Evolutionary conservation across 2,329 filamentous ascomycete genomes (phyloP).

Genomic region (Albifimbria verrucaria): DNA sequence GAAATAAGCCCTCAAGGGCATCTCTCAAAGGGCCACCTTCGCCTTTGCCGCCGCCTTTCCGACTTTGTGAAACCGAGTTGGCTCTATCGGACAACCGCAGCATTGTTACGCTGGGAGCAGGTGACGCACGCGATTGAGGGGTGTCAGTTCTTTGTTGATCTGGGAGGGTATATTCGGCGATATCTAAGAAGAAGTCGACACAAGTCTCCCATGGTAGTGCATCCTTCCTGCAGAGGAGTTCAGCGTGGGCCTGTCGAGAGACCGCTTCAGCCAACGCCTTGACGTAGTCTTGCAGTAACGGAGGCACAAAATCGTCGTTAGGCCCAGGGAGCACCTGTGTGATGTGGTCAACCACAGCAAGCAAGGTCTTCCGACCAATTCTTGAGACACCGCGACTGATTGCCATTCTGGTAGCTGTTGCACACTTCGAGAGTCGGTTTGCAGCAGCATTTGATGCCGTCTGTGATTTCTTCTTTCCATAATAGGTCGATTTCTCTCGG

Average conservation of each 20-base stretch:
- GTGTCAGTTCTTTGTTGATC: conserved; percentile 36
- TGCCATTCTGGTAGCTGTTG: conserved; percentile 67
- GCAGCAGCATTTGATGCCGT: conserved; percentile 44
- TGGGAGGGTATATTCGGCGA: conserved; percentile 48
- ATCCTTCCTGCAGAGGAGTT: conserved; percentile 62
- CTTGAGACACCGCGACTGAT: conserved; percentile 66
- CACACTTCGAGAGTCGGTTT: conserved; percentile 63
- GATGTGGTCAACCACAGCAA: conserved; percentile 77
- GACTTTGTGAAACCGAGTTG: conserved; percentile 25
- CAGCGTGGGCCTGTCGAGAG: conserved; percentile 71
- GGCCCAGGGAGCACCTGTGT: conserved; percentile 65
- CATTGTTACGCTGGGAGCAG: conserved; percentile 32
- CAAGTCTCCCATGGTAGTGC: conserved; percentile 65
- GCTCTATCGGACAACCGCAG: conserved; percentile 25
- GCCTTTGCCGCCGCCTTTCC: conserved; percentile 20
- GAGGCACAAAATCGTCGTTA: conserved; percentile 62
- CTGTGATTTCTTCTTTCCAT: conserved; percentile 48
- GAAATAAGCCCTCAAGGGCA: conserved; percentile 59
- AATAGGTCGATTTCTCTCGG: conserved; percentile 64
- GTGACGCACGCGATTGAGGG: conserved; percentile 41
- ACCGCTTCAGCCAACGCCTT: conserved; percentile 71
- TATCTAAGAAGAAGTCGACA: conserved; percentile 67
- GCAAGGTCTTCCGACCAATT: conserved; percentile 73
- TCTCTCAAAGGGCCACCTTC: conserved; percentile 33
- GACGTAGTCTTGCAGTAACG: conserved; percentile 72